Evolutionary conservation across 345 rosid species (phyloP).

Genomic region (Citrus inodora): DNA sequence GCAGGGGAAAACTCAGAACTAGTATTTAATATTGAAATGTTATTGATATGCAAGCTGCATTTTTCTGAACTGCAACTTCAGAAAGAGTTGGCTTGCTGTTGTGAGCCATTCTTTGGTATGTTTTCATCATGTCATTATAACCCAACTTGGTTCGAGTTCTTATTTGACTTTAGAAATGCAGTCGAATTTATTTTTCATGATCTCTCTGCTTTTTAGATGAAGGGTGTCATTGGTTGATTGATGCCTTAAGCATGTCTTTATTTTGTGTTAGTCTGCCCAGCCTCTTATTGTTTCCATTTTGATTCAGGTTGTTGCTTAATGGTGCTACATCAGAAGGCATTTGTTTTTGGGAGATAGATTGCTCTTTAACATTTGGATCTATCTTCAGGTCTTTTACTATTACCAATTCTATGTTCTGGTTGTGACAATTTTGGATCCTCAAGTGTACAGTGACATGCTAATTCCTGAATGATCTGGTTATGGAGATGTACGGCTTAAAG

Average conservation of each 20-base stretch:
- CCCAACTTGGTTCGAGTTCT: too few species aligned
- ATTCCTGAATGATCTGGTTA: not conserved
- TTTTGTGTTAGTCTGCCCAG: not conserved
- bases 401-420: not conserved
- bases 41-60: too few species aligned
- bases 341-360: not conserved
- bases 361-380: not conserved
- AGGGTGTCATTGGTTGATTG: too few species aligned
- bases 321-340: not conserved
- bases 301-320: conserved; percentile 5
- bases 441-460: conserved; percentile 12
- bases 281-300: not conserved
- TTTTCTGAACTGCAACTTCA: too few species aligned
- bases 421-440: not conserved
- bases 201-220: too few species aligned
- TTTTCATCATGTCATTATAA: too few species aligned
- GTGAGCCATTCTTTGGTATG: too few species aligned
- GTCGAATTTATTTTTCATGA: too few species aligned
- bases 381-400: not conserved
- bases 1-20: too few species aligned
- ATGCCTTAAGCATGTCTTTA: not conserved
- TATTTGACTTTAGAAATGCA: too few species aligned
- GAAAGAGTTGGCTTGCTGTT: too few species aligned
- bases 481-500: not conserved
- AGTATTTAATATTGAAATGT: too few species aligned